Conservation (phyloP, 2,329 filamentous ascomycete genomes). For the Byssoonygena ceratinophila region DNA sequence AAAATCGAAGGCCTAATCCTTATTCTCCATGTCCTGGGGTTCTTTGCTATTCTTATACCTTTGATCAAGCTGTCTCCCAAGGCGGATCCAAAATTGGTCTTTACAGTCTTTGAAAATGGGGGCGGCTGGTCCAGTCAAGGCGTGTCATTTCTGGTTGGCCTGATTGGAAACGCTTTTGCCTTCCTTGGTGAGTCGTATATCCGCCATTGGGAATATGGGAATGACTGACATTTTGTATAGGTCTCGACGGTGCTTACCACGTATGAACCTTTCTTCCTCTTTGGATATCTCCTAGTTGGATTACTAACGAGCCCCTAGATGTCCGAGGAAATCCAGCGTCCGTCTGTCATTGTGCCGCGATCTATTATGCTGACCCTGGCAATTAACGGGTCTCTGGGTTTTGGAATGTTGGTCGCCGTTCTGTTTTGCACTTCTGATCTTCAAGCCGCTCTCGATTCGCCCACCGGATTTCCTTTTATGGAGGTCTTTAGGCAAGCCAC, state of each 20-base stretch:
- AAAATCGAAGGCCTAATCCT: slow-evolving; percentile 44
- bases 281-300: slow-evolving; percentile 12
- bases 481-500: slow-evolving; percentile 43
- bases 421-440: slow-evolving; percentile 38
- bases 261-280: slow-evolving; percentile 19
- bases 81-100: slow-evolving; percentile 22
- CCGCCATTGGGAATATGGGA: background rate
- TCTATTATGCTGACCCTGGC: slow-evolving; percentile 41
- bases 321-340: slow-evolving; percentile 43
- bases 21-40: slow-evolving; percentile 40
- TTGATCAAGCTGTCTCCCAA: slow-evolving; percentile 26
- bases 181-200: slow-evolving; percentile 19
- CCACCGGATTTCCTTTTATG: slow-evolving; percentile 42
- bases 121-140: slow-evolving; percentile 31
- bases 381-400: slow-evolving; percentile 41
- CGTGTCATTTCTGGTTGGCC: slow-evolving; percentile 33
- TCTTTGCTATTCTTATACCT: slow-evolving; percentile 34
- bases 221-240: slow-evolving; percentile 20
- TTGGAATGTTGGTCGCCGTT: slow-evolving; percentile 37
- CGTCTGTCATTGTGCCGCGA: slow-evolving; percentile 39
- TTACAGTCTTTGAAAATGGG: slow-evolving; percentile 31
- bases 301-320: slow-evolving; percentile 25
- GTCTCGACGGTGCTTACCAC: slow-evolving; percentile 28
- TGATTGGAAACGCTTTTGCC: slow-evolving; percentile 20
- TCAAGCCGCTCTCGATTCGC: slow-evolving; percentile 29